Conservation (phyloP, 495 filamentous ascomycete genomes). For the Penicillium alfredii region DNA sequence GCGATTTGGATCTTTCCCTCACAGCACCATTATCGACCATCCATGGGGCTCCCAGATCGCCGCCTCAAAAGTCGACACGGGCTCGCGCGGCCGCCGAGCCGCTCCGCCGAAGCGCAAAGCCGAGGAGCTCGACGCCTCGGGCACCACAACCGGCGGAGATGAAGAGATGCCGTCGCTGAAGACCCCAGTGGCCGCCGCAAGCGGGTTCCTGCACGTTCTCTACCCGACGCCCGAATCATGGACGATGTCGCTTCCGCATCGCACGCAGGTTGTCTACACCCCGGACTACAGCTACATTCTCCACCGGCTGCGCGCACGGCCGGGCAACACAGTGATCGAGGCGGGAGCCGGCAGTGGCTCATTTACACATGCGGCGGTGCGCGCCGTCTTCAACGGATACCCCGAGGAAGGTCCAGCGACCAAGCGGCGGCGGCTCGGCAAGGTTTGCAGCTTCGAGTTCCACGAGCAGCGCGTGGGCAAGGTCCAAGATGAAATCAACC, state of each 20-base stretch:
- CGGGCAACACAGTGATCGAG: slow-evolving; percentile 79
- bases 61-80: slow-evolving; percentile 85
- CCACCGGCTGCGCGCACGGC: slow-evolving; percentile 74
- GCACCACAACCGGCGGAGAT: slow-evolving; percentile 19
- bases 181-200: slow-evolving; percentile 54
- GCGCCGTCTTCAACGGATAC: slow-evolving; percentile 85
- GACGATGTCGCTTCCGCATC: slow-evolving; percentile 84
- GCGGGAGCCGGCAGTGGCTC: slow-evolving; percentile 91
- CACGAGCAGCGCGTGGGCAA: slow-evolving; percentile 71
- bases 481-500: slow-evolving; percentile 63
- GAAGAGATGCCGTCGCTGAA: slow-evolving; percentile 23
- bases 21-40: slow-evolving; percentile 71
- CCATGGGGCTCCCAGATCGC: slow-evolving; percentile 89
- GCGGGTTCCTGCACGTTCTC: slow-evolving; percentile 84
- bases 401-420: slow-evolving; percentile 30
- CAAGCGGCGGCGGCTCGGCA: slow-evolving; percentile 47
- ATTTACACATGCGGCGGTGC: slow-evolving; percentile 85
- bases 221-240: slow-evolving; percentile 90
- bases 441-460: slow-evolving; percentile 91
- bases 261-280: slow-evolving; percentile 96
- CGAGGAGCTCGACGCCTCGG: slow-evolving; percentile 33
- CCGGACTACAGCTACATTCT: slow-evolving; percentile 96
- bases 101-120: slow-evolving; percentile 49
- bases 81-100: slow-evolving; percentile 60
- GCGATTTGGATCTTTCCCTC: slow-evolving; percentile 90